Base-by-base conservation (phyloP, 345 rosid species). In the Dovyalis caffra region DNA sequence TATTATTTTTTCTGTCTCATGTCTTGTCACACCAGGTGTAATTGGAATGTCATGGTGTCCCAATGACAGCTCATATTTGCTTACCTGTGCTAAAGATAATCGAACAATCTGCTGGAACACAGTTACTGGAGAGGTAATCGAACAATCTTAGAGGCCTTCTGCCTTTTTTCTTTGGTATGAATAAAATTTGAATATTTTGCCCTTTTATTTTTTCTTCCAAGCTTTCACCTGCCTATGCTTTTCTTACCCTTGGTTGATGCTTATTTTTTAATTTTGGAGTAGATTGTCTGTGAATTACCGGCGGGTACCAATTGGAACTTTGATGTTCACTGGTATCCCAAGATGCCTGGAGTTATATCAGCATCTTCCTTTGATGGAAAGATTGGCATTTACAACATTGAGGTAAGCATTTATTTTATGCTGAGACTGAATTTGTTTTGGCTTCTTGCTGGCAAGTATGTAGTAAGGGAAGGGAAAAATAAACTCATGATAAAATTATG, bases 1-100 rank as follows among this genome's bases (percentile, higher is more conserved):
- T 66, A 9, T 64, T 38, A 56, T 53, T 34, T 49, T 6, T 34
- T 14, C 21, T 11, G 32, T 64, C 51, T 6, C 57, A 38, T 70
- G 25, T 18, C 40, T 57, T 45, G n/a, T 28, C 34, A 7, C 66
- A 34, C 23, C 89, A 96, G 99, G 99, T 84, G 98, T 96, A 64
- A 92, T 93, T 88, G 99, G 97, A 74, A 96, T 96, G 99, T 88
- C 97, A 16, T 96, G 99, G 99, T 96, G 99, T 81, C 92, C 99
- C 25, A 88, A 66, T 76, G 98, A 93, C 77, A 90, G 95, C 84
- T 87, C 98, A 25, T 96, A 96, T 86, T 88, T 96, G 85, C 90
- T 96, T 73, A 90, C 99, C 21, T 96, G 99, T 79, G 97, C 97
- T 34, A 96, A 93, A 81, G 99, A 96, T 87, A 92, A 90, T 79